A percentile compares a stretch with the other conserved stretches of the same genome.
phyloP scores from a whole-genome alignment of 2,329 filamentous ascomycete species.

The Berkeleyomyces basicola region DNA sequence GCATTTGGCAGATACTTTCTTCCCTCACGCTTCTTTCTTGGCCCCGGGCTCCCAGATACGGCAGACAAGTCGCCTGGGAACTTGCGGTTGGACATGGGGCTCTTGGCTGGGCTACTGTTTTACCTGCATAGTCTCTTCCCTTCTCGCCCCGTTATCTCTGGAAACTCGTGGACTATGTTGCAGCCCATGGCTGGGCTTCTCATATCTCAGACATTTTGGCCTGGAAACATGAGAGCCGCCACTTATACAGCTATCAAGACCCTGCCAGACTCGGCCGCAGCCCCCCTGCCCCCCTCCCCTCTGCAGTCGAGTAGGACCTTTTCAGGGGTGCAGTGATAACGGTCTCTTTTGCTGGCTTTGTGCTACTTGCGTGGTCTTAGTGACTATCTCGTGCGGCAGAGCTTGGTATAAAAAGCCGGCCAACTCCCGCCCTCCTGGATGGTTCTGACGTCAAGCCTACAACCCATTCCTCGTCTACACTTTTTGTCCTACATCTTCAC shows the following conservation, averaged over 20 bases:
- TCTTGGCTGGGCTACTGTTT: neutral
- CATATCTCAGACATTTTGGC: neutral
- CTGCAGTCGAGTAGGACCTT: neutral
- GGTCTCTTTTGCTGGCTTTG: neutral
- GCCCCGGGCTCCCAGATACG: neutral
- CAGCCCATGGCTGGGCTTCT: neutral
- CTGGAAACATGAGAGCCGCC: neutral
- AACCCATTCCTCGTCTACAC: neutral
- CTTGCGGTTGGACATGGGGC: too few relatives aligned
- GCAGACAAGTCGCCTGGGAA: neutral
- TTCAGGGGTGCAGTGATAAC: neutral
- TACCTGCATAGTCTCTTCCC: neutral
- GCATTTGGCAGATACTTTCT: neutral
- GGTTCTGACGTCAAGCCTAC: neutral
- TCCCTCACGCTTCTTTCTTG: neutral
- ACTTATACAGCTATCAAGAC: neutral
- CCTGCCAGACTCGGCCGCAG: neutral
- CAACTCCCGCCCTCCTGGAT: neutral
- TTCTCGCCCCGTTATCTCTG: neutral
- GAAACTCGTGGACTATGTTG: neutral
- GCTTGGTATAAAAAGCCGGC: constrained; percentile 9
- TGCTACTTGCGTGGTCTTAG: neutral
- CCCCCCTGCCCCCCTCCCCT: neutral
- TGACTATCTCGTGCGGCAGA: neutral
- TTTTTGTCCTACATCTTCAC: neutral